Base-by-base conservation (phyloP, 2,329 filamentous ascomycete genomes). In the Cladosporium halotolerans region DNA sequence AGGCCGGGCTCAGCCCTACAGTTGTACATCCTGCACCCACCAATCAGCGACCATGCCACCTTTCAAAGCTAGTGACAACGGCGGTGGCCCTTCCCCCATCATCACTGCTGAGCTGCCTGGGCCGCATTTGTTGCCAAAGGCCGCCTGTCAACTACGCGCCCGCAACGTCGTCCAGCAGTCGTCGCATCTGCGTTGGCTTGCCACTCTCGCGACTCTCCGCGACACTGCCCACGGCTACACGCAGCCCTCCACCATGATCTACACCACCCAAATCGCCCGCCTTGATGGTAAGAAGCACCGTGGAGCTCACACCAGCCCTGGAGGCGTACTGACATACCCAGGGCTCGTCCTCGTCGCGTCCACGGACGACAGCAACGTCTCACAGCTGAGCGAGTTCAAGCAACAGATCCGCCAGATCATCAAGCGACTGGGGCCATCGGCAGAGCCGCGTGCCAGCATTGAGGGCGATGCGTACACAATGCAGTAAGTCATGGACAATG, bases 261-360 rank as follows among this genome's bases (percentile, higher is more conserved):
- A 65, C 60, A 65, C 91, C 65, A 99, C 92, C 50, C 89, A 96
- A 75, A 96, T 99, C 75, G 86, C 89, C 60, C 82, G 93, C 72
- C 81, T 97, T 48, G 93, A 97, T 74, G 92, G 47, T 51, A 51
- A 90, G 54, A 48, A 56, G 55, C 59, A 52, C 59, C 54, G 52
- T 28, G 50, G 57, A 45, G 57, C 55, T 60, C 47, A 65, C 36
- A 36, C 14, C 3, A 42, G 7, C 41, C 14, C 23, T 10, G 31
- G 38, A 28, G 28, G 11, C 13, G 19, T 43, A 16, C 47, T 51
- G 18, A 51, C 31, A 13, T n/a, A 14, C 11, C 10, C 9, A 51
- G 47, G 92, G 79, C 82, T 97, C 61, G 91, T 95, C 79, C 82
- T 99, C 62, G 92, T 90, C 68, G 92, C 92, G 56, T 96, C 91